phyloP scores from a whole-genome alignment of 352 stramenopile genomes.

The Phytophthora tentaculata region DNA sequence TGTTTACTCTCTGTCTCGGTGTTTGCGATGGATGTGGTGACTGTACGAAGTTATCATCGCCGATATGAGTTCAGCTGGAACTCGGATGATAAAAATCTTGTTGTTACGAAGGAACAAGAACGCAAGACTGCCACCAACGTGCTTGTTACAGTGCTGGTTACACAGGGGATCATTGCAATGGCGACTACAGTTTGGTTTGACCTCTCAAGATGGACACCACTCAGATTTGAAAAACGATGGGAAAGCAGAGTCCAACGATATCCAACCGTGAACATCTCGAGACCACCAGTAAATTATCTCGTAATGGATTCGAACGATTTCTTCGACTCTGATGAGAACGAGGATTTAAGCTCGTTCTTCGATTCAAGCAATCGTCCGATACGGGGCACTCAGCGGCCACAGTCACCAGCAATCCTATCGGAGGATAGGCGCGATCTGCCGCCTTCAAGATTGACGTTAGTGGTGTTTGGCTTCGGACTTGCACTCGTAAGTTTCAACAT shows the following conservation, averaged over 20 bases:
- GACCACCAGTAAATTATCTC: slow-evolving; percentile 31
- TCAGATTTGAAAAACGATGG: slow-evolving; percentile 8
- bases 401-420: slow-evolving; percentile 24
- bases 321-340: slow-evolving; percentile 16
- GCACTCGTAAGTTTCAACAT: slow-evolving; percentile 12
- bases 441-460: slow-evolving; percentile 14
- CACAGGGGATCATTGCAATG: slow-evolving; percentile 21
- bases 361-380: slow-evolving; percentile 33
- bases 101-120: slow-evolving; percentile 4
- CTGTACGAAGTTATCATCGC: slow-evolving; percentile 22
- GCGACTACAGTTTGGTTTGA: slow-evolving; percentile 33
- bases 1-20: slow-evolving; percentile 27
- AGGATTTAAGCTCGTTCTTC: slow-evolving; percentile 30
- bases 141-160: slow-evolving; percentile 5
- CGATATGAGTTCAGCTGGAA: slow-evolving; percentile 22
- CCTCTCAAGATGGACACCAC: slow-evolving; percentile 34
- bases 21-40: slow-evolving; percentile 33
- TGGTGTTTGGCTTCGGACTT: slow-evolving; percentile 9
- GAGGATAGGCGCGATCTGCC: slow-evolving; percentile 25
- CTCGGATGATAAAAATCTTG: slow-evolving; percentile 1
- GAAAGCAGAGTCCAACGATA: slow-evolving; percentile 3
- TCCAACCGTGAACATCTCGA: slow-evolving; percentile 5
- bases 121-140: slow-evolving; percentile 4
- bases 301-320: slow-evolving; percentile 28
- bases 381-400: slow-evolving; percentile 24